Evolutionary conservation across 1,284 basidiomycete species (phyloP), one percentile per base, ranked within the genome.

Genomic region (Anthracocystis walkeri): DNA sequence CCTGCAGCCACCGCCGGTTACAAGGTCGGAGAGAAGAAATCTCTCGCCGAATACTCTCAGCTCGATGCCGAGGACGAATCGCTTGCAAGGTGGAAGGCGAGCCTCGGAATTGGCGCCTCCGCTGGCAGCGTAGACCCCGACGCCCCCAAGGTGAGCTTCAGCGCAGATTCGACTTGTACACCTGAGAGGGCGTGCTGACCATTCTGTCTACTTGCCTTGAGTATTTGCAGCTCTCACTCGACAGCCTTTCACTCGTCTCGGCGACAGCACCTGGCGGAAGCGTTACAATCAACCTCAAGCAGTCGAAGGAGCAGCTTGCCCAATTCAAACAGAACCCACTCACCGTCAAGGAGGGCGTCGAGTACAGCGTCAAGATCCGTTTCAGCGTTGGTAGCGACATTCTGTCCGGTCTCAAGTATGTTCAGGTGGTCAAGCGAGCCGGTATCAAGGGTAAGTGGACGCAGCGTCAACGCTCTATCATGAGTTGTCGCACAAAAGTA

Each of bases 21-120:
- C 76, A 79, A 83, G 52, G 74, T 78, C 2, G 85, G 85, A 29
- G 81, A 84, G 65, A 85, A 85, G 59, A 88, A 88, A 84, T 87
- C 87, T 2, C 81, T 89, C 16, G 87, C 86, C 20, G 88, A 89
- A 80, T 87, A 89, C 60, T 86, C 87, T 18, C 85, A 86, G 57
- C 89, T 95, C 58, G 93, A 95, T 86, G 92, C 91, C 12, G 88
- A 92, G 67, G 93, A 95, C 85, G 93, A 94, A 86, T 93, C 91
- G 51, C 85, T 89, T 10, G 87, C 87, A 56, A 91, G 93, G 72
- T 95, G 93, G 93, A 95, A 95, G 85, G 93, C 92, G 25, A 94
- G 91, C 70, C 88, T 96, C 38, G 94, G 94, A 58, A 90, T 95
- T 75, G 89, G 89, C 51, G 88, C 91, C 23, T 59, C 64, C 23